A percentile compares a stretch with the other conserved stretches of the same genome.
Conservation (phyloP, 1,284 basidiomycete species). For the Phaffia rhodozyma region DNA sequence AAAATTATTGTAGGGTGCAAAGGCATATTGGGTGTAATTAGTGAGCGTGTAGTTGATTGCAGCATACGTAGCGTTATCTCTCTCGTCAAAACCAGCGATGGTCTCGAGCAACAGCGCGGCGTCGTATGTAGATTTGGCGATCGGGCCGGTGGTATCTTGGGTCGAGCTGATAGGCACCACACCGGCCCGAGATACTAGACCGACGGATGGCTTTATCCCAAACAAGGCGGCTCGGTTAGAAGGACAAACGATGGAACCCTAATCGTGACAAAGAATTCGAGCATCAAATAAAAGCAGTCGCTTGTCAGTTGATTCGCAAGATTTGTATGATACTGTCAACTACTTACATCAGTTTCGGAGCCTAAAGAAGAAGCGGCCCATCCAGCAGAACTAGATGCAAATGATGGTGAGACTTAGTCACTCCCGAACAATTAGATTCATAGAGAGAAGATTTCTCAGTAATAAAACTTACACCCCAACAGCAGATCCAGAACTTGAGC, state of each 20-base stretch:
- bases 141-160: constrained; percentile 26
- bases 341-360: constrained; percentile 19
- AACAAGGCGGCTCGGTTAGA: constrained; percentile 23
- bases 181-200: constrained; percentile 22
- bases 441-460: background rate
- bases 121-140: constrained; percentile 25
- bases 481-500: constrained; percentile 23
- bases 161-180: constrained; percentile 24
- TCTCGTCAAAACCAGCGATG: constrained; percentile 20
- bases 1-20: constrained; percentile 19
- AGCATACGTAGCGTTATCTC: background rate
- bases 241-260: constrained; percentile 18
- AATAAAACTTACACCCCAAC: constrained; percentile 18
- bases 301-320: background rate
- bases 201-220: constrained; percentile 24
- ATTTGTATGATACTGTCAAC: constrained; percentile 19
- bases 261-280: background rate
- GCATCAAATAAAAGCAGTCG: background rate
- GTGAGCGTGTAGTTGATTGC: constrained; percentile 9
- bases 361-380: constrained; percentile 23
- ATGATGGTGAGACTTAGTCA: background rate
- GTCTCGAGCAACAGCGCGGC: constrained; percentile 24
- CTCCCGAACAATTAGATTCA: background rate
- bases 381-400: constrained; percentile 17
- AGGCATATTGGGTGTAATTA: constrained; percentile 21